Conservation (phyloP, 352 stramenopile species). For the Phytophthora fragariaefolia region DNA sequence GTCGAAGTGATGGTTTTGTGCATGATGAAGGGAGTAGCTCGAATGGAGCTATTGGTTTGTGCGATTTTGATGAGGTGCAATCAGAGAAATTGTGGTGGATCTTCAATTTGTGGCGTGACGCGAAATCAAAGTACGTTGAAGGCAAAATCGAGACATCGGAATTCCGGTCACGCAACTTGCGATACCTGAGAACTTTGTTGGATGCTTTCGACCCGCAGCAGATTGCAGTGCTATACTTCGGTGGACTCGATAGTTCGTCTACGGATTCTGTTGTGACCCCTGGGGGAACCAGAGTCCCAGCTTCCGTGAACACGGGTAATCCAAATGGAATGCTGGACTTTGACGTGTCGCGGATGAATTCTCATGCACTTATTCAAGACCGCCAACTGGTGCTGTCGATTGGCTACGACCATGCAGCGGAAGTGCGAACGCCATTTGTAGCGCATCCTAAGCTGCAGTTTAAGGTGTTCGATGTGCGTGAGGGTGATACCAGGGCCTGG, state of each 20-base stretch:
- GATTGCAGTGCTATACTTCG: constrained; percentile 74
- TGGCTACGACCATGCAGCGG: constrained; percentile 51
- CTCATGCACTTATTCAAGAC: constrained; percentile 78
- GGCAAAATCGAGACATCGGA: constrained; percentile 75
- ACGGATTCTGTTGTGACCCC: constrained; percentile 31
- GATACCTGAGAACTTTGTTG: constrained; percentile 68
- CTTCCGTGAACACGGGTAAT: constrained; percentile 31
- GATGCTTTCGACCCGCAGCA: constrained; percentile 84
- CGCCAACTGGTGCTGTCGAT: constrained; percentile 71
- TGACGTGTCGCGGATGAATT: constrained; percentile 81
- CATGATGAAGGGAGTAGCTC: constrained; percentile 59
- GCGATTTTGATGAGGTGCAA: constrained; percentile 85
- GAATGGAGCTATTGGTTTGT: constrained; percentile 65
- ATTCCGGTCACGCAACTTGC: constrained; percentile 75
- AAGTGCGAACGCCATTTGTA: constrained; percentile 34
- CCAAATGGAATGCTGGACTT: constrained; percentile 71
- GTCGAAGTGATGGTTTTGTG: constrained; percentile 37
- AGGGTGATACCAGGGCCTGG: constrained; percentile 64
- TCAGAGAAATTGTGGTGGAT: constrained; percentile 86
- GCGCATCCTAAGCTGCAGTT: constrained; percentile 54
- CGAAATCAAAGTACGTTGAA: constrained; percentile 71
- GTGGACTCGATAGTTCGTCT: constrained; percentile 32
- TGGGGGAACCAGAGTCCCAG: constrained; percentile 28
- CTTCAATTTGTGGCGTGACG: constrained; percentile 74
- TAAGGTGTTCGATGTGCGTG: constrained; percentile 66